phyloP scores from a whole-genome alignment of 1,284 basidiomycete species.

The Sphagnurus paluster region DNA sequence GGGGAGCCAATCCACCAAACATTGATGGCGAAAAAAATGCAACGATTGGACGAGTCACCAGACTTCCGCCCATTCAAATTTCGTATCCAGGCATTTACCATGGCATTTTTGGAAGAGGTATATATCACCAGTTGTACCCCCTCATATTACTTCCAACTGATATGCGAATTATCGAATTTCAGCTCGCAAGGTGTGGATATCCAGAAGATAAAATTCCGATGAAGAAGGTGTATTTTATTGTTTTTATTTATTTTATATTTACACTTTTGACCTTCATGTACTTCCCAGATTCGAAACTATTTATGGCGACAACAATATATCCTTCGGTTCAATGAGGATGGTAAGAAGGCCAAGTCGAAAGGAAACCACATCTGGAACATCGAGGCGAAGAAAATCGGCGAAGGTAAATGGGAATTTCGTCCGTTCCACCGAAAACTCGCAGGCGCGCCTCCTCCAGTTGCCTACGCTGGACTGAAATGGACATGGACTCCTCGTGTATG shows the following conservation, averaged over 20 bases:
- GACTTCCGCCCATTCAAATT: constrained; percentile 99
- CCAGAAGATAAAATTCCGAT: constrained; percentile 86
- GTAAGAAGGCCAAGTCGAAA: constrained; percentile 99
- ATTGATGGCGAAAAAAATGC: constrained; percentile 99
- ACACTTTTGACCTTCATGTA: constrained; percentile 18
- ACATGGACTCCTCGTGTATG: constrained; percentile 93
- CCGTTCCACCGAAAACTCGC: constrained; percentile 89
- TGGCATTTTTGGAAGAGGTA: constrained; percentile 92
- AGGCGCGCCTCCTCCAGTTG: constrained; percentile 77
- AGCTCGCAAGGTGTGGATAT: constrained; percentile 79
- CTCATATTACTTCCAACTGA: too few species aligned
- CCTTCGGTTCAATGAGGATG: constrained; percentile 98
- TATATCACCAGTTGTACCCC: too few species aligned
- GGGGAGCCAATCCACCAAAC: constrained; percentile 98
- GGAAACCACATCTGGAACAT: constrained; percentile 99
- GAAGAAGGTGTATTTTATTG: constrained; percentile 66
- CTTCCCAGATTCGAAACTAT: constrained; percentile 88
- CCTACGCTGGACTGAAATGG: constrained; percentile 85
- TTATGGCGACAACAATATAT: constrained; percentile 94
- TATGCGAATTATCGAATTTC: constrained; percentile 21
- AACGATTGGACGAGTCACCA: constrained; percentile 89
- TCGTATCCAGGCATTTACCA: constrained; percentile 97
- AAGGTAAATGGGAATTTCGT: constrained; percentile 88
- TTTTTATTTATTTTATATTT: not conserved
- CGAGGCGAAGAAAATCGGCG: constrained; percentile 82